phyloP scores from a whole-genome alignment of 495 filamentous ascomycete species.

The Penicillium ochrochloron region DNA sequence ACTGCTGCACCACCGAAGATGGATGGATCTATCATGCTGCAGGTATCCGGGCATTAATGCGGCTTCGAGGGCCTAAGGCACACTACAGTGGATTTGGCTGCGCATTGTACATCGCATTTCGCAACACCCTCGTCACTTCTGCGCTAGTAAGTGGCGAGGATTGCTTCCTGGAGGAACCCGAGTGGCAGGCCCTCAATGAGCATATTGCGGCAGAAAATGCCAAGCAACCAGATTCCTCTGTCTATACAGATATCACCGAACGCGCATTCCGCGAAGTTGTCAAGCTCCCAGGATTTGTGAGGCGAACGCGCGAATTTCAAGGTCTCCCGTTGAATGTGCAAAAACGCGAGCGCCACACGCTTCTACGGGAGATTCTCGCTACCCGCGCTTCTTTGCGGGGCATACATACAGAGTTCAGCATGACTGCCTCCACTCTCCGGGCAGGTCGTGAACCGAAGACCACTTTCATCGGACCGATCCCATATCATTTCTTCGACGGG shows the following conservation, averaged over 20 bases:
- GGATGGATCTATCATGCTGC: conserved; percentile 44
- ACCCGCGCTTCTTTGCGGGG: conserved; percentile 33
- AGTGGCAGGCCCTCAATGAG: conserved; percentile 40
- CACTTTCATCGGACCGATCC: conserved; percentile 35
- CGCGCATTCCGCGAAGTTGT: conserved; percentile 34
- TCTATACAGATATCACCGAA: conserved; percentile 37
- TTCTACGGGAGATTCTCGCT: conserved; percentile 28
- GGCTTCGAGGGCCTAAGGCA: conserved; percentile 37
- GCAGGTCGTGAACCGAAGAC: conserved; percentile 24
- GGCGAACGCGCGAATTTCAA: conserved; percentile 27
- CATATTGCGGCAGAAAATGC: conserved; percentile 36
- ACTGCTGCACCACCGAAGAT: conserved; percentile 35
- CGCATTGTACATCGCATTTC: conserved; percentile 40
- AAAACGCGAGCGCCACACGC: conserved; percentile 15
- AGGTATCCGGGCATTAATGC: conserved; percentile 41
- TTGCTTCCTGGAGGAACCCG: conserved; percentile 40
- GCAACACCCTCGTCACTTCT: conserved; percentile 38
- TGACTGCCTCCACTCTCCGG: conserved; percentile 31
- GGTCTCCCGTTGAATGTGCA: conserved; percentile 6
- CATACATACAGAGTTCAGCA: conserved; percentile 35
- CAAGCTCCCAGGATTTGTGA: conserved; percentile 35
- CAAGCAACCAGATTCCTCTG: conserved; percentile 35
- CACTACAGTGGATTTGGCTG: conserved; percentile 40
- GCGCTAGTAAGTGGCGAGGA: conserved; percentile 32
- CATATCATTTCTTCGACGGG: conserved; percentile 35